A percentile compares a stretch with the other conserved stretches of the same genome.
Conservation (phyloP, 2,329 filamentous ascomycete species). For the Aspergillus amoenus region DNA sequence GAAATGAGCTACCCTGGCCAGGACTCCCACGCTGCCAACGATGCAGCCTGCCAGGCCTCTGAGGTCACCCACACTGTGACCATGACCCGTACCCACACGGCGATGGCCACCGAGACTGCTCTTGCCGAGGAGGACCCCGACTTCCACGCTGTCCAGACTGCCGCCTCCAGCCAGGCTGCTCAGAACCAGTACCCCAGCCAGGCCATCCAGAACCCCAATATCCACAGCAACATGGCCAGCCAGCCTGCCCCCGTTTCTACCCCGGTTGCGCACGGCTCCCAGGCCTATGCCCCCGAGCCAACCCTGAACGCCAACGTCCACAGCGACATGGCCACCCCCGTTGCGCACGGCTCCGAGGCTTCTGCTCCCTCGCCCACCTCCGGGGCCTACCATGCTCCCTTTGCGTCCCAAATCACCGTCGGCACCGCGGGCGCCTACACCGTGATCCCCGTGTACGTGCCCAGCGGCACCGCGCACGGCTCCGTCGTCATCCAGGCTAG, state of each 20-base stretch:
- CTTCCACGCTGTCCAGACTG: too few species aligned
- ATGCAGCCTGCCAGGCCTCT: too few species aligned
- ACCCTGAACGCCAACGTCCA: too few species aligned
- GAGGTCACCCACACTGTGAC: conserved; percentile 31
- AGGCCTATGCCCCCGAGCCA: neutral
- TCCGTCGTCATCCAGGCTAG: conserved; percentile 24
- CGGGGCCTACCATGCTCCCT: neutral
- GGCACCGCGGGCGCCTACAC: conserved; percentile 20
- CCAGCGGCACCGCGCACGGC: conserved; percentile 11
- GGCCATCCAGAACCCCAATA: neutral
- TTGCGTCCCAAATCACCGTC: conserved; percentile 9
- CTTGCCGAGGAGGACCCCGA: neutral
- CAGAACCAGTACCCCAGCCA: neutral
- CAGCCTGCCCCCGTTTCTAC: neutral
- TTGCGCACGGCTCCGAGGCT: too few species aligned
- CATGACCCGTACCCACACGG: conserved; percentile 25
- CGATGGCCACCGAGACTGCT: neutral
- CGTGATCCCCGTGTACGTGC: conserved; percentile 30
- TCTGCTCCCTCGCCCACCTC: neutral
- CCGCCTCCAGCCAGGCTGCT: too few species aligned
- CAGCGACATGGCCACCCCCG: too few species aligned
- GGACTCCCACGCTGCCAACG: too few species aligned
- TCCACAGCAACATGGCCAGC: neutral
- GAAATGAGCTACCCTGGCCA: too few species aligned
- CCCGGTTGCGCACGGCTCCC: neutral